Base-by-base conservation (phyloP, 1,139 yeast genomes). In the Kodamaea fungicola region DNA sequence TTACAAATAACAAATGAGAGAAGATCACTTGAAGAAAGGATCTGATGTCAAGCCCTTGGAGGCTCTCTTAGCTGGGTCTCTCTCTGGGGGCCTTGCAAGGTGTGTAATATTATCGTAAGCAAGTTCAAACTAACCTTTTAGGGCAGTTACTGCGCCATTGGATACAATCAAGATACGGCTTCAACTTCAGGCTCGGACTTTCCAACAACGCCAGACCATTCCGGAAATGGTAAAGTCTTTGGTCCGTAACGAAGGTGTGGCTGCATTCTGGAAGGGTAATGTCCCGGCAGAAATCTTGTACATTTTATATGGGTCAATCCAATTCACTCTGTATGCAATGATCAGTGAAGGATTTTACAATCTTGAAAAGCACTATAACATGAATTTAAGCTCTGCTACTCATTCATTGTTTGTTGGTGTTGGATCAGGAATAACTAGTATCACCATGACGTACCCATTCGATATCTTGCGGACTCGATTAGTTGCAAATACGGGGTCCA, bases 181-280 rank as follows among this genome's bases (percentile, higher is more conserved):
- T 25, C 98, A 92, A 53, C 65, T 92, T 2, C 78, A 66, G 42
- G 50, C 49, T 32, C 33, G 38, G 6, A 57, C 47, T 16, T 43
- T 45, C 32, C 55, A 53, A 43, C 60, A 65, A 41, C 46, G 51
- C 4, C 67, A 71, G 2, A 50, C 72, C 2, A 28, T 59, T 2
- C 45, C 52, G 3, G 65, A 76, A 0, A 53, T 71, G 23, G 49
- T 61, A 13, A 43, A 39, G 23, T 35, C 44, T 16, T 49, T 68
- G 7, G 38, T 67, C n/a, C 50, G 50, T 26, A 45, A 64, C 33
- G 76, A 71, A 45, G 76, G 76, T 2, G 44, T 67, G 6, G 30
- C 47, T 13, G 76, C 90, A 0, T 67, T 92, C 16, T 92, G 97
- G 97, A 90, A 89, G 58, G 98, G 98, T 1, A 92, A 92, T 56